Evolutionary conservation across 1,139 yeast genomes (phyloP), one percentile per base, ranked within the genome.

Genomic region (Taphrina populina): DNA sequence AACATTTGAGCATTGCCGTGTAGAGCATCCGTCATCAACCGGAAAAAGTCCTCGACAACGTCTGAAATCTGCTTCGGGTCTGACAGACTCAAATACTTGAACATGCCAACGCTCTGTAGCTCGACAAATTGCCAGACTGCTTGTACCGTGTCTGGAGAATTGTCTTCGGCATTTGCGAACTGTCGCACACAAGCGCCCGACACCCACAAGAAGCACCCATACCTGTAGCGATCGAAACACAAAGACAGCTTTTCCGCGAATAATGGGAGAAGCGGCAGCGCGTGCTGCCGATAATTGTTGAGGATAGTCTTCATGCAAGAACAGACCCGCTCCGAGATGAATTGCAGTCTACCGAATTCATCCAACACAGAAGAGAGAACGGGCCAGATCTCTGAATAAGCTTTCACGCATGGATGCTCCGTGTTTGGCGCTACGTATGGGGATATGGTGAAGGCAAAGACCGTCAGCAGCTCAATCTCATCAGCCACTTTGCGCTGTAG

Each of bases 141-240:
- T 11, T 68, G 69, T 57, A 72, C 71, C 17, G 66, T 63, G 4
- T 58, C 72, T 20, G 67, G 67, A 19, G 70, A 70, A 67, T 70
- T 75, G 32, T 49, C 37, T 75, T 39, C 79, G 74, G 27, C 76
- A 70, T 47, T 70, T 69, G 86, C 84, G 69, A 78, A 88, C 61
- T 86, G 94, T 60, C 88, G 79, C 54, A 90, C 80, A 27, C 88
- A 73, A 3, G 86, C 78, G 3, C 96, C 96, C 2, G 95, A 83
- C 15, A 87, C 94, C 94, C 95, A 90, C 58, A 90, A 72, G 66
- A 84, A 90, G 67, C 95, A 86, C 1, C 96, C 96, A 65, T 73
- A 80, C 41, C 81, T 79, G 30, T 83, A 83, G 45, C 73, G 71
- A 47, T 81, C 76, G 71, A 88, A 90, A 4, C 94, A 92, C 37